Percentiles rank a stretch among this genome's conserved stretches.
These are phyloP conservation scores for Aspergillus asperescens DNA, from an alignment of 495 filamentous ascomycete species.

Conservation along the genomic window DNA sequence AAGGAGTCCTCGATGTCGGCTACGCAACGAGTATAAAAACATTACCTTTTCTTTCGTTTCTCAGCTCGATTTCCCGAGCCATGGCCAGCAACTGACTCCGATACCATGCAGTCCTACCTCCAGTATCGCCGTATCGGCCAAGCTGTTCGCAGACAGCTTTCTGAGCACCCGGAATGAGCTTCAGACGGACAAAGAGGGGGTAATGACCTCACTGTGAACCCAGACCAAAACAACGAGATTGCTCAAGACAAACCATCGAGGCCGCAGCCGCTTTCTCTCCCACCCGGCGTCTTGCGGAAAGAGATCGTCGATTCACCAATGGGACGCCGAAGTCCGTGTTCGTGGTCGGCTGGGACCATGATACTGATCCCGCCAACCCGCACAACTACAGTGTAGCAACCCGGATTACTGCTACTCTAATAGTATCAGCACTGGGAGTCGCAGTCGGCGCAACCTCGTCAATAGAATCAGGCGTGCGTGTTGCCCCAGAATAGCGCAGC, in stretches of 20 bases:
- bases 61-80: neutral
- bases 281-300: slow-evolving; percentile 3
- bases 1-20: too few species aligned
- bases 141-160: slow-evolving; percentile 9
- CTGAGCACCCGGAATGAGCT: slow-evolving; percentile 5
- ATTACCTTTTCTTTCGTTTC: neutral
- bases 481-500: slow-evolving; percentile 38
- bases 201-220: neutral
- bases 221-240: neutral
- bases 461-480: slow-evolving; percentile 44
- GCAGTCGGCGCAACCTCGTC: slow-evolving; percentile 49
- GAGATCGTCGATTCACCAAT: slow-evolving; percentile 2
- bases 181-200: neutral
- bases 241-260: neutral
- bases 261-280: neutral
- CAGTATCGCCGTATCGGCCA: slow-evolving; percentile 16
- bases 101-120: slow-evolving; percentile 16
- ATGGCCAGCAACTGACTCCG: neutral
- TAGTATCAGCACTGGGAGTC: slow-evolving; percentile 49
- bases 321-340: neutral
- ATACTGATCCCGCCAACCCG: slow-evolving; percentile 51
- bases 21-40: slow-evolving; percentile 3
- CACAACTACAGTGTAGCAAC: slow-evolving; percentile 47
- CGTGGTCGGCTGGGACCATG: slow-evolving; percentile 52
- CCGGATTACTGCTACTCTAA: slow-evolving; percentile 39